Evolutionary conservation across 2,329 filamentous ascomycete genomes (phyloP), one percentile per base, ranked within the genome.

Genomic region (Helotiales sp.): DNA sequence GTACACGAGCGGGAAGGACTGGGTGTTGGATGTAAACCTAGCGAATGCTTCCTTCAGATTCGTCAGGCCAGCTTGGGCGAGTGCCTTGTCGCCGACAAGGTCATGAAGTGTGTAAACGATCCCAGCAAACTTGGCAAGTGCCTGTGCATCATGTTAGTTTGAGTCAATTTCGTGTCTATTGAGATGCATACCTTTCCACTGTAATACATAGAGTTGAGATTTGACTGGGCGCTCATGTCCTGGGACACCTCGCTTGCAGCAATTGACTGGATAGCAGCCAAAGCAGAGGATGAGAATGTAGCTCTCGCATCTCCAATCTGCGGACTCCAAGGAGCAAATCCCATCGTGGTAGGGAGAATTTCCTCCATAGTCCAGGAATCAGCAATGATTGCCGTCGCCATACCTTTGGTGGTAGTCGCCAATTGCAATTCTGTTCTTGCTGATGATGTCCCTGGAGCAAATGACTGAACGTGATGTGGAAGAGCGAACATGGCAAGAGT

Each of bases 151-250:
- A 37, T 61, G 69, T 82, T 37, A 58, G 50, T 82, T 2, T 32
- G 3, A 6, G 22, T 15, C 5, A 2, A 2, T 3, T 24, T 2
- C 1, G 1, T 15, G 17, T 2, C 13, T 17, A 70, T 47, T 30
- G 26, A 13, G 7, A 15, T n/a, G 68, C 78, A 72, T 68, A 86
- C 91, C 83, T 95, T 98, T 73, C 96, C 96, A 72, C 91, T 92
- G 78, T 91, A 97, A 79, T 98, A 98, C 88, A 97, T 94, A 43
- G 93, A 97, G 76, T 95, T 87, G 40, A 92, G 82, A 70, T 96
- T 87, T 5, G 88, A 88, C 75, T 96, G 90, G 0, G 82, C 81
- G n/a, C 82, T 79, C 79, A 97, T 92, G 76, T 93, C 85, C 78
- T 96, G 90, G 0, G 87, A 85, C 0, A 97, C 81, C 77, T 99